Base-by-base conservation (phyloP, 169 alveolate species). In the Neospora caninum region DNA sequence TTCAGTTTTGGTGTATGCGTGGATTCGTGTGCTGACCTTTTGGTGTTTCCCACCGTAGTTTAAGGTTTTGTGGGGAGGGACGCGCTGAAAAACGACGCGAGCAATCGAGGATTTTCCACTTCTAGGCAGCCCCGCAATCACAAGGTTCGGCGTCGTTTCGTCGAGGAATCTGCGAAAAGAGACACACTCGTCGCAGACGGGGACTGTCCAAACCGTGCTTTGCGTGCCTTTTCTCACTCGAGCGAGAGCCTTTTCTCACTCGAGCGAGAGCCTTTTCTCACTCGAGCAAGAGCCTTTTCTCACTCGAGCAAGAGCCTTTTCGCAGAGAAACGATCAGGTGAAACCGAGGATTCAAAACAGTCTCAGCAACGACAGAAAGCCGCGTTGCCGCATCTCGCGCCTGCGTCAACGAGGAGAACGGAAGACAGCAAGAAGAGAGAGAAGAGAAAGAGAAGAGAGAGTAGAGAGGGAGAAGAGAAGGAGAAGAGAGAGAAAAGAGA, bases 31-130 rank as follows among this genome's bases (percentile, higher is more conserved):
- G 4, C 82, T 69, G 34, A 69, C 82, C 42, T 69, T 69, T 2
- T 9, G 34, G 39, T 69, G 34, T 6, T 7, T 31, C 16, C 82
- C 82, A 31, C 18, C n/a, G 97, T 96, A n/a, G 96, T 92, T 88
- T 36, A 69, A 58, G 16, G 98, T 96, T 43, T 96, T 98, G 70
- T 96, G 96, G 27, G 98, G 98, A 43, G 98, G 88, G 18, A 94
- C 88, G 39, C 93, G 94, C 70, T 95, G 95, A 88, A 96, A 96
- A 39, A 96, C 94, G 31, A 96, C 98, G 82, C 94, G 94, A 29
- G 91, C 91, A 58, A 96, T 96, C 2, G 97, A 95, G 25, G 98
- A 87, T 89, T 96, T 96, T 18, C 98, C 98, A 64, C 96, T 82
- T 43, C 93, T 88, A 31, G 96, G 96, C 73, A 95, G 58, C 80